Base-by-base conservation (phyloP, 495 filamentous ascomycete species). In the Polyplosphaeria fusca region DNA sequence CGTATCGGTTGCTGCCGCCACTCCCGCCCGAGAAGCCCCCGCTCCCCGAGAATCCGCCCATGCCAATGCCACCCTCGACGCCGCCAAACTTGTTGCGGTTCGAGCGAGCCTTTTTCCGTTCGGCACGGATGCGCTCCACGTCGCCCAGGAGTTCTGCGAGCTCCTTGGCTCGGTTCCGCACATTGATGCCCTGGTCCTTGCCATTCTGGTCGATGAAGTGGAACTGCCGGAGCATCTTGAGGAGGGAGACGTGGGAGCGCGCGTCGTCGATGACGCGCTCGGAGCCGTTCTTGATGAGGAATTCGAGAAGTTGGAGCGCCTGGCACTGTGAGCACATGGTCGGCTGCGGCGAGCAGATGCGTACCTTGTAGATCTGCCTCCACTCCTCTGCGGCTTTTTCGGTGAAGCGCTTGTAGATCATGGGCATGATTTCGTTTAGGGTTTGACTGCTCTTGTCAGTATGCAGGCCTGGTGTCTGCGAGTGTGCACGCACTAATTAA, bases 341-440 rank as follows among this genome's bases (percentile, higher is more conserved):
- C 23, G 13, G 30, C 2, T 53, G 59, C 27, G 13, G 16, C 4
- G 5, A 19, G 39, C 18, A 38, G 19, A 11, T 23, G 48, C 38
- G 4, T 64, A 86, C 84, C 79, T 99, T 99, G 77, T 97, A 99
- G 57, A 97, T 99, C 70, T 99, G 93, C 59, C 94, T 83, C 93
- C 93, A 99, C 72, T 99, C 93, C 69, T 99, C 93, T 40, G 94
- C 91, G 18, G 89, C 79, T 75, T 99, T 99, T 69, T 99, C 93
- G 49, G 93, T 99, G 67, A 99, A 99, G 43, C 93, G 86, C 68
- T 94, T 94, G 77, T 99, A 99, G 63, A 99, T 96, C 88, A 99
- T 88, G 42, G 93, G 93, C 93, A 99, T 99, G 68, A 99, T 97
- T 72, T 99, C 93, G 70, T 96, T 97, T 28, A 99, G 86, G 37